Evolutionary conservation across 805 yeast species (phyloP).

Genomic region (Kodamaea nitidulidarum): DNA sequence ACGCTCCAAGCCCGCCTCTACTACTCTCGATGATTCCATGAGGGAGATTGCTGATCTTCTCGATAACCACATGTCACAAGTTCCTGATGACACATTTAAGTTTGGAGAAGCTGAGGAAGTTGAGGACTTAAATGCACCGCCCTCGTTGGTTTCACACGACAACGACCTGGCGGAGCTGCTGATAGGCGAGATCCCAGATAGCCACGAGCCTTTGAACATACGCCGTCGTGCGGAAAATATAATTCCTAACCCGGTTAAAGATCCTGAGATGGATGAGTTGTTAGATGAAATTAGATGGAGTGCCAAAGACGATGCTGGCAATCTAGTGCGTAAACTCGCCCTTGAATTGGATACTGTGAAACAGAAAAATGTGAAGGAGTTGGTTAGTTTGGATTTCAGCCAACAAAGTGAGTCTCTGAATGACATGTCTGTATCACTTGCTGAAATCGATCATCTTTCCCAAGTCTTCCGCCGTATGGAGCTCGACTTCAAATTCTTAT

Average conservation of each 20-base stretch:
- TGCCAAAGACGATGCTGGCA: slow-evolving; percentile 57
- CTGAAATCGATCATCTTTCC: slow-evolving; percentile 34
- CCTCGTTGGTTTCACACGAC: not conserved
- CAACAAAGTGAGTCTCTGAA: slow-evolving; percentile 26
- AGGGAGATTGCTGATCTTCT: slow-evolving; percentile 39
- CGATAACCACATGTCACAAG: slow-evolving; percentile 16
- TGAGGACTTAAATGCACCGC: slow-evolving; percentile 4
- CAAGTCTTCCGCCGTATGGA: slow-evolving; percentile 40
- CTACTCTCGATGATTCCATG: slow-evolving; percentile 30
- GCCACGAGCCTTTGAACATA: not conserved
- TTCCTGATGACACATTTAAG: slow-evolving; percentile 7
- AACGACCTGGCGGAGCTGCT: not conserved
- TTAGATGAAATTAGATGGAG: slow-evolving; percentile 79
- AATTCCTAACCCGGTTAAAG: slow-evolving; percentile 23
- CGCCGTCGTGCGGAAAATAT: not conserved
- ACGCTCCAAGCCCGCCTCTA: not conserved
- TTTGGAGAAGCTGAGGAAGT: slow-evolving; percentile 1
- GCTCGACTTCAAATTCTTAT: slow-evolving; percentile 38
- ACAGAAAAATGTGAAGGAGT: slow-evolving; percentile 53
- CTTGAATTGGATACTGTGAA: slow-evolving; percentile 60
- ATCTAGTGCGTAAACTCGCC: slow-evolving; percentile 53
- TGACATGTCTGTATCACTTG: slow-evolving; percentile 31
- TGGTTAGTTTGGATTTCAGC: slow-evolving; percentile 34
- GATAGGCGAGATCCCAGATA: not conserved
- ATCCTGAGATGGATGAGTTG: slow-evolving; percentile 55